phyloP scores from a whole-genome alignment of 2,329 filamentous ascomycete species.

The Trichophyton simii region DNA sequence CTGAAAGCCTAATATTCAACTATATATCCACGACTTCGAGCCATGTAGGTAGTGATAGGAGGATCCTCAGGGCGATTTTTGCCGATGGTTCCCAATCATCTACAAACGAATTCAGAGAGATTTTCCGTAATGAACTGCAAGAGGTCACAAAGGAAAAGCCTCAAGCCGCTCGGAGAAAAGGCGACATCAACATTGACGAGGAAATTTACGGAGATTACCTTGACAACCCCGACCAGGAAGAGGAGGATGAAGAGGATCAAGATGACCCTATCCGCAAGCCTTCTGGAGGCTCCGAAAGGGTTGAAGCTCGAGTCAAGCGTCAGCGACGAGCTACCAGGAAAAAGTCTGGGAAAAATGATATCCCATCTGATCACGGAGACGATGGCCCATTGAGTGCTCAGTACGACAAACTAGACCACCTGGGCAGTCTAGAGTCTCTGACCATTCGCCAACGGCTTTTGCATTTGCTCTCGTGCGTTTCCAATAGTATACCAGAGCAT shows the following conservation, averaged over 20 bases:
- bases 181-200: slow-evolving; percentile 34
- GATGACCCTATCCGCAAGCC: slow-evolving; percentile 4
- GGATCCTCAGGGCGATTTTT: slow-evolving; percentile 37
- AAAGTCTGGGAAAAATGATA: slow-evolving; percentile 11
- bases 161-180: slow-evolving; percentile 24
- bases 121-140: slow-evolving; percentile 36
- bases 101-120: slow-evolving; percentile 32
- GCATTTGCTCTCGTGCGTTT: slow-evolving; percentile 30
- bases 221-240: slow-evolving; percentile 26
- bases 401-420: slow-evolving; percentile 16
- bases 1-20: slow-evolving; percentile 32
- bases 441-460: slow-evolving; percentile 35
- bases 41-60: slow-evolving; percentile 25
- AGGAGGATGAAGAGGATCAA: slow-evolving; percentile 15
- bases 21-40: slow-evolving; percentile 27
- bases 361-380: slow-evolving; percentile 3
- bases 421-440: slow-evolving; percentile 31
- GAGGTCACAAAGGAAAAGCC: slow-evolving; percentile 18
- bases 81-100: slow-evolving; percentile 30
- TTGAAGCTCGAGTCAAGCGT: slow-evolving; percentile 21
- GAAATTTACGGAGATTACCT: slow-evolving; percentile 37
- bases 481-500: slow-evolving; percentile 22
- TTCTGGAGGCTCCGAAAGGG: slow-evolving; percentile 6
- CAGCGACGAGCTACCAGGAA: slow-evolving; percentile 15
- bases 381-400: slow-evolving; percentile 4